These are phyloP conservation scores for Cryphonectria naterciae DNA, from an alignment of 2,329 filamentous ascomycete genomes.

Conservation along the genomic window DNA sequence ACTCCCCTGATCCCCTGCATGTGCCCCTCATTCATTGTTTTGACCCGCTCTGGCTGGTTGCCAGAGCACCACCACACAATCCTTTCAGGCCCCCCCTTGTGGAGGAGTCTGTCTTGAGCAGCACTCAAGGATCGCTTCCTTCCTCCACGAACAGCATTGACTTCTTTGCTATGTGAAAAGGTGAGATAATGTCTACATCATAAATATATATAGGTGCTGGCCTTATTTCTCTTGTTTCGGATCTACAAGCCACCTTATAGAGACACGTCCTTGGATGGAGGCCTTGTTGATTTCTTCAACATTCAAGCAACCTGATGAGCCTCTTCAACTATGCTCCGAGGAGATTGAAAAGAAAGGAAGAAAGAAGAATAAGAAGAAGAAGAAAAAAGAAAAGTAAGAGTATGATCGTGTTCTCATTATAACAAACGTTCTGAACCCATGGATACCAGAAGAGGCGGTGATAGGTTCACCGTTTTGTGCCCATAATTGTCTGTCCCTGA, in stretches of 20 bases:
- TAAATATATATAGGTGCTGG: background rate
- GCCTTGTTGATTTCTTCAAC: background rate
- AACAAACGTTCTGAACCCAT: background rate
- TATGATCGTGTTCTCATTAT: background rate
- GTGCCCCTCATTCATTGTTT: constrained; percentile 26
- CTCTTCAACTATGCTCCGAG: background rate
- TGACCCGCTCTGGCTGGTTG: constrained; percentile 19
- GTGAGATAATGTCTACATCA: background rate
- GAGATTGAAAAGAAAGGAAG: background rate
- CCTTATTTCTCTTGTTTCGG: background rate
- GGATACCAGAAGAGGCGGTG: background rate
- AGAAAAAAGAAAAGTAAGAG: too few relatives aligned
- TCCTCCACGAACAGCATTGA: background rate
- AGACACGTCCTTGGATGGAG: background rate
- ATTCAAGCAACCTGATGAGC: background rate
- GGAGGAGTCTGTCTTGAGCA: background rate
- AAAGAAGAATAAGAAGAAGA: too few relatives aligned
- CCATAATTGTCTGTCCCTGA: background rate
- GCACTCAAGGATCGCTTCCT: background rate
- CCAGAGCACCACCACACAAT: constrained; percentile 13
- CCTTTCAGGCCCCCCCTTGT: background rate
- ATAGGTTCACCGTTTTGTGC: background rate
- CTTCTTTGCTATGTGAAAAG: background rate
- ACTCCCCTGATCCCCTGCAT: constrained; percentile 24
- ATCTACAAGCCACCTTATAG: background rate